Evolutionary conservation across 179 eudicot species (phyloP).

Genomic region (Spergularia azorica): DNA sequence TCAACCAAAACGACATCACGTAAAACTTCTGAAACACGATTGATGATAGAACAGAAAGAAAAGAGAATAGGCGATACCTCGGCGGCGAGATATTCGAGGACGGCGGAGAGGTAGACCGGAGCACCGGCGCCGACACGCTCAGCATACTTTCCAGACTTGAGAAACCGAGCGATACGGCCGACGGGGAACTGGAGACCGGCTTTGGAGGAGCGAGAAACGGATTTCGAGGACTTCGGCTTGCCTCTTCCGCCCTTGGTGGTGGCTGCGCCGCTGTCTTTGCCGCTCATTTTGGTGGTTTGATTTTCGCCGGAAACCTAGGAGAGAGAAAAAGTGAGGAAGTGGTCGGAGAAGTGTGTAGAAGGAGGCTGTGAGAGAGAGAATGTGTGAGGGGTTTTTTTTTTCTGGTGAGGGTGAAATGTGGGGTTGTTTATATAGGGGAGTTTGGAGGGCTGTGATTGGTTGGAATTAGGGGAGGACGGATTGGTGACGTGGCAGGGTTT

Average conservation of each 20-base stretch:
- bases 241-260: slow-evolving; percentile 42
- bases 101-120: slow-evolving; percentile 50
- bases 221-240: slow-evolving; percentile 36
- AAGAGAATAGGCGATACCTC: slow-evolving; percentile 26
- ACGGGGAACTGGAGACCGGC: slow-evolving; percentile 52
- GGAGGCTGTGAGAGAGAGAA: neutral
- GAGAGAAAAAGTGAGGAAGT: slow-evolving; percentile 21
- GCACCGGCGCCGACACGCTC: slow-evolving; percentile 52
- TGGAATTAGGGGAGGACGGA: slow-evolving; percentile 13
- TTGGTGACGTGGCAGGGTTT: slow-evolving; percentile 31
- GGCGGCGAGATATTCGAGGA: slow-evolving; percentile 51
- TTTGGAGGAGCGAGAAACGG: slow-evolving; percentile 41
- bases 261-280: slow-evolving; percentile 37
- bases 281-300: slow-evolving; percentile 26
- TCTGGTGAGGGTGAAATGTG: neutral
- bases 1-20: neutral
- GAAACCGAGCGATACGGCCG: slow-evolving; percentile 45
- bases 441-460: slow-evolving; percentile 31
- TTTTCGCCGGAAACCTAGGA: slow-evolving; percentile 27
- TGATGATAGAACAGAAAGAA: neutral
- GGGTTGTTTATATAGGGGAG: slow-evolving; percentile 25
- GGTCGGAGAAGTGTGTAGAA: neutral
- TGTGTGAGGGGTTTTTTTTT: neutral
- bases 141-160: slow-evolving; percentile 46
- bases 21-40: neutral